Percentiles rank a stretch among this genome's conserved stretches.
phyloP scores from a whole-genome alignment of 345 rosid genomes.

The Turritis glabra region DNA sequence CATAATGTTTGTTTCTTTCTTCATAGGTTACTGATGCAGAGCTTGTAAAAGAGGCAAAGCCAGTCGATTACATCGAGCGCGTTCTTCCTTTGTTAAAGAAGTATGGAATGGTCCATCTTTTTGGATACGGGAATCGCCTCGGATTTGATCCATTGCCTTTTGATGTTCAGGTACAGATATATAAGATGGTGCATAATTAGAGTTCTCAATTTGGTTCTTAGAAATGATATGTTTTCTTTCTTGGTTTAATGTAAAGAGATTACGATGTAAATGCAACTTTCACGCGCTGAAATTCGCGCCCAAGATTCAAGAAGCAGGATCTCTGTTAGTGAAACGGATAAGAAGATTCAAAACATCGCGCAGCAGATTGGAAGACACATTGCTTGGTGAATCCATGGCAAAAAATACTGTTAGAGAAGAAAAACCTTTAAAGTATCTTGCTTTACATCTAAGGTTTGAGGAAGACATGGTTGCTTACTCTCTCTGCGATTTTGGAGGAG shows the following conservation, averaged over 20 bases:
- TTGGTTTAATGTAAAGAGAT: conserved; percentile 46
- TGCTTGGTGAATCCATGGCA: conserved; percentile 58
- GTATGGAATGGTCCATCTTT: conserved; percentile 76
- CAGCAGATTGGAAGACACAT: conserved; percentile 58
- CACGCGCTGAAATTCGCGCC: conserved; percentile 78
- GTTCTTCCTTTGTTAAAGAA: conserved; percentile 61
- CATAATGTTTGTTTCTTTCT: conserved; percentile 12
- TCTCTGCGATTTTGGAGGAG: conserved; percentile 86
- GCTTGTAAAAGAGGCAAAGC: conserved; percentile 81
- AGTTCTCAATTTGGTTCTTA: not conserved
- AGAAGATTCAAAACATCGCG: conserved; percentile 48
- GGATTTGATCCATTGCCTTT: conserved; percentile 85
- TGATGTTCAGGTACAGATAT: conserved; percentile 61
- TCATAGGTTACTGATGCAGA: conserved; percentile 81
- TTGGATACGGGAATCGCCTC: conserved; percentile 89
- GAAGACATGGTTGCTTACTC: conserved; percentile 98
- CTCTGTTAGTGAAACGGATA: conserved; percentile 68
- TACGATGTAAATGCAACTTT: conserved; percentile 95
- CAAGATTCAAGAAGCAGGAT: conserved; percentile 68
- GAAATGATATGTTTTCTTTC: not conserved
- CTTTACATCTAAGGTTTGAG: conserved; percentile 89
- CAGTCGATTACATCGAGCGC: conserved; percentile 53
- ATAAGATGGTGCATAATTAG: not conserved
- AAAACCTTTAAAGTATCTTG: conserved; percentile 60
- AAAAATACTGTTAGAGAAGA: conserved; percentile 30